Base-by-base conservation (phyloP, 2,329 filamentous ascomycete genomes). In the Anisogramma anomala region DNA sequence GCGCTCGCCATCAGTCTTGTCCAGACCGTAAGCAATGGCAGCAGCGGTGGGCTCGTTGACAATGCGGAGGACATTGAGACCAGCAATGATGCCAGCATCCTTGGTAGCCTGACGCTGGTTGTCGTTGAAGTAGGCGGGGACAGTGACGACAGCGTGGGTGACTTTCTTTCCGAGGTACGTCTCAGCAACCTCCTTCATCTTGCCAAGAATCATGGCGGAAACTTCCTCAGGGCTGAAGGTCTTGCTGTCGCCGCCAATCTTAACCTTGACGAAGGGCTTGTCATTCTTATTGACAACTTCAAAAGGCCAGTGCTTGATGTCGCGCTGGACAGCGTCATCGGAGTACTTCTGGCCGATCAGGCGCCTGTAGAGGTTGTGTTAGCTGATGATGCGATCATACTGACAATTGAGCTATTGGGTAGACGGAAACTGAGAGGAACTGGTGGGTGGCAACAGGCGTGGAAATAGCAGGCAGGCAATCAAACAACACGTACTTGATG, bases 301-400 rank as follows among this genome's bases (percentile, higher is more conserved):
- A 82, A 89, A 98, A 58, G 91, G 89, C 77, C 94, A 95, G 74
- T 95, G 84, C 84, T 98, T 96, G 61, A 91, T 76, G 61, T 98
- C 91, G 60, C 71, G 74, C 71, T 95, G 88, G 52, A 95, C 81
- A 50, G 93, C 84, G 70, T 82, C 84, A 62, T 91, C 84, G 37
- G 68, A 67, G 64, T 72, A 88, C 68, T 88, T 91, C 64, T 83
- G 83, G 57, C 84, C 84, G 59, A 91, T 88, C 56, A 91, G 66
- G 61, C 84, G 84, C 71, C 82, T 86, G 50, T 6, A 42, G 37
- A 18, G 14, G 14, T 10, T 20, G 18, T 44, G 53, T 66, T 55
- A 66, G 63, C 48, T 39, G 37, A 39, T 30, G 6, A 30, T 20
- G 22, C 15, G 26, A 11, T 13, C 30, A 17, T 6, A 9, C n/a